A percentile compares a stretch with the other conserved stretches of the same genome.
Conservation (phyloP, 192 early-diverging fungal genomes). For the Chytriomyces sp. region DNA sequence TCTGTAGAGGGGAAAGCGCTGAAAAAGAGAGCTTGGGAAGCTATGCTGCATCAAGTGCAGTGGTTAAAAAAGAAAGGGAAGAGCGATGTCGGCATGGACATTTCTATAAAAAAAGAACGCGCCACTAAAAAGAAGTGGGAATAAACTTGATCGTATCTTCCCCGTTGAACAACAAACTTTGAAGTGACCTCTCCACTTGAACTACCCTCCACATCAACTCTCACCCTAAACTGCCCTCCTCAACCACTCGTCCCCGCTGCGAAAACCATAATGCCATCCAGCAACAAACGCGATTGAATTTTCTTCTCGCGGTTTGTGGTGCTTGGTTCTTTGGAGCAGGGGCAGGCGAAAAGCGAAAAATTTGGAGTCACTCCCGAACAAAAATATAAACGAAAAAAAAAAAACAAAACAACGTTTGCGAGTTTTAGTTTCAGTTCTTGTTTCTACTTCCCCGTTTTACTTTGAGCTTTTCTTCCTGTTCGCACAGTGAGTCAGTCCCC, state of each 20-base stretch:
- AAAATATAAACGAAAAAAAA: background rate
- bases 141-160: background rate
- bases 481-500: no score
- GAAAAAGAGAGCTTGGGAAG: constrained; percentile 1
- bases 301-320: no score
- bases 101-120: background rate
- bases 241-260: no score
- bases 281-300: no score
- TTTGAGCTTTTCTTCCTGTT: no score
- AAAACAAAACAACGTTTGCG: constrained; percentile 5
- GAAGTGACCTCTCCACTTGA: no score
- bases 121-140: background rate
- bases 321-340: background rate
- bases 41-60: background rate
- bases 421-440: no score
- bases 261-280: no score
- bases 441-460: no score
- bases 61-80: background rate
- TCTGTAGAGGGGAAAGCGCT: constrained; percentile 1
- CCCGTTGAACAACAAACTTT: no score
- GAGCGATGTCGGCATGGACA: background rate
- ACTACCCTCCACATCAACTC: no score
- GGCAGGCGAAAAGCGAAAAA: background rate
- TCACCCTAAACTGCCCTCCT: no score
- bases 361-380: background rate